Base-by-base conservation (phyloP, 176 grass and related monocot genomes). In the Neostapfia colusana region DNA sequence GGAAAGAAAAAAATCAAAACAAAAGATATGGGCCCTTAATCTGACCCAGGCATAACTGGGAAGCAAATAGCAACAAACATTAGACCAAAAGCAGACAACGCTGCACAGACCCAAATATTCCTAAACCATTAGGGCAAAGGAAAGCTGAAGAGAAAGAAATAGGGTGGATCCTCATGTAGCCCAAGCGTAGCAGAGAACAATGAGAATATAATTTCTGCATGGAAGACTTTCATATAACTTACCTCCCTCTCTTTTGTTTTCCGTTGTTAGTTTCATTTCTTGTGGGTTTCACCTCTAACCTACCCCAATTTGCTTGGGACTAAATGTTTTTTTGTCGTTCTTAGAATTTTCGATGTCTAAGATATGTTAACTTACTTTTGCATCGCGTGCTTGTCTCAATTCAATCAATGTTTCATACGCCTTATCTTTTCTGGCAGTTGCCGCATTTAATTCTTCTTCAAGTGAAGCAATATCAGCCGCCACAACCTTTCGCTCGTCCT, bases 401-500 rank as follows among this genome's bases (percentile, higher is more conserved):
- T 88, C 85, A 10, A 0, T 8, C 59, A 91, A 68, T 48, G 78
- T 65, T 20, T 91, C 85, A 18, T 82, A 88, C 15, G 82, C 64
- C 57, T 88, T 91, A 60, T 91, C 89, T 74, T 88, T 91, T 70
- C 83, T 79, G 57, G 75, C 89, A 15, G 69, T 88, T 26, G 86
- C 85, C 35, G 57, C 60, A 43, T 77, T 39, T 68, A 88, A 63
- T 67, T 91, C 79, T 77, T 85, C 82, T 71, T 91, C 82, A 70
- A 91, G 67, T 0, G 65, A 79, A 76, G 45, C 60, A 46, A 88
- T 75, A 31, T 88, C 85, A 45, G 10, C 58, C 7, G 80, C 82
- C 60, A 91, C 50, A 73, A 54, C 31, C 66, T 82, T 88, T 65
- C 88, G 42, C 28, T 88, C 85, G 60, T 88, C 85, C 31, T 91